These are phyloP conservation scores for Picea glauca DNA, from an alignment of 75 land plant species.

Conservation along the genomic window DNA sequence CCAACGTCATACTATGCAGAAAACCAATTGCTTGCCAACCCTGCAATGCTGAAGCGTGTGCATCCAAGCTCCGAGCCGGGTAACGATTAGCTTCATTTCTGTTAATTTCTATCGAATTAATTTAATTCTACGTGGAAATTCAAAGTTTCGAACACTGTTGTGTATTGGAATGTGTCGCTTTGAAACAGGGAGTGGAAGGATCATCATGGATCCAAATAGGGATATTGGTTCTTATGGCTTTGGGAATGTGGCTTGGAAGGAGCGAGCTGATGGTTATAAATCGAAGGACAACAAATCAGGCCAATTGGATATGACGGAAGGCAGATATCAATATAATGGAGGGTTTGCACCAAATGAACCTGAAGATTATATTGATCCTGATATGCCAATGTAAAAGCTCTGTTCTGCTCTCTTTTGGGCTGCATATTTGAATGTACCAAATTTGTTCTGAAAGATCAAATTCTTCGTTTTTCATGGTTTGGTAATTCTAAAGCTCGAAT, in stretches of 20 bases:
- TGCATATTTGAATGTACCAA: not conserved
- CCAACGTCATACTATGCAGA: constrained; percentile 26
- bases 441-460: not conserved
- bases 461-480: not conserved
- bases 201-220: constrained; percentile 53
- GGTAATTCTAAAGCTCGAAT: not conserved
- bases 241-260: constrained; percentile 60
- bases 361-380: constrained; percentile 49
- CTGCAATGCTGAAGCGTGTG: constrained; percentile 58
- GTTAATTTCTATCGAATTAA: not conserved
- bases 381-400: constrained; percentile 31
- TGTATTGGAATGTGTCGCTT: not conserved
- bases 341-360: constrained; percentile 42
- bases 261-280: constrained; percentile 73
- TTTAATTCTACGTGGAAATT: not conserved
- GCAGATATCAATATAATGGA: constrained; percentile 9
- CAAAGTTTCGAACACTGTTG: not conserved
- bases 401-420: not conserved
- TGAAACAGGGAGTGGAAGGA: constrained; percentile 56
- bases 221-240: constrained; percentile 40
- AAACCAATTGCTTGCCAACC: constrained; percentile 19
- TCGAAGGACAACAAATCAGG: constrained; percentile 40
- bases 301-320: constrained; percentile 14
- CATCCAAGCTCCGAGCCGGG: constrained; percentile 78
- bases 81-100: constrained; percentile 8